phyloP scores from a whole-genome alignment of 2,329 filamentous ascomycete species.

The Lecanicillium sp. region DNA sequence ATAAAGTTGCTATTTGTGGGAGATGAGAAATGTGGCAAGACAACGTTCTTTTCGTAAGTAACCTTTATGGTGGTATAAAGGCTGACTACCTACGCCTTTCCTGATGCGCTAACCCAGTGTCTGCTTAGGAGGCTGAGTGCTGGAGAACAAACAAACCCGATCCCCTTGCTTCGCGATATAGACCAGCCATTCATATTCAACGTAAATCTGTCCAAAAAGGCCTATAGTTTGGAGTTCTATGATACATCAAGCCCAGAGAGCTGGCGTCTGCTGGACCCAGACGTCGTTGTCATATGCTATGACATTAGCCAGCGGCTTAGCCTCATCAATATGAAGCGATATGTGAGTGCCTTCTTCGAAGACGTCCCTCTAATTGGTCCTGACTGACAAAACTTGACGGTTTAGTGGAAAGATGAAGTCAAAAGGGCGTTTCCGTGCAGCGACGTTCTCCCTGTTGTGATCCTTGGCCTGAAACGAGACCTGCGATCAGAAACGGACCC shows the following conservation, averaged over 20 bases:
- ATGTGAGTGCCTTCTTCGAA: conserved; percentile 32
- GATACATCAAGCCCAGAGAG: conserved; percentile 51
- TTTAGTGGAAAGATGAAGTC: conserved; percentile 51
- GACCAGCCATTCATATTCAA: conserved; percentile 55
- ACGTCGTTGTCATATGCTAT: conserved; percentile 52
- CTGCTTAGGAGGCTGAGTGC: conserved; percentile 42
- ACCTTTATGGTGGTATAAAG: not conserved
- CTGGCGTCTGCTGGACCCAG: conserved; percentile 50
- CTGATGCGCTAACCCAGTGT: conserved; percentile 3
- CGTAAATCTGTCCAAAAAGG: conserved; percentile 29
- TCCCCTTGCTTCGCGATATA: conserved; percentile 45
- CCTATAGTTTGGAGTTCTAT: conserved; percentile 49
- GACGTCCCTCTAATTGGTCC: not conserved
- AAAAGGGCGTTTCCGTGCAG: conserved; percentile 37
- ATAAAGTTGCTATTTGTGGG: conserved; percentile 51
- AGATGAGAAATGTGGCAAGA: conserved; percentile 51
- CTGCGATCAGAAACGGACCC: conserved; percentile 48
- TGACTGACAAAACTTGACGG: too few species aligned
- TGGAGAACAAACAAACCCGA: conserved; percentile 30
- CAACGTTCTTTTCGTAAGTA: conserved; percentile 52
- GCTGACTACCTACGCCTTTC: conserved; percentile 1
- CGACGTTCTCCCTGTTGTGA: conserved; percentile 43
- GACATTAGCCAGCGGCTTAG: conserved; percentile 51
- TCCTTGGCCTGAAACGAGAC: conserved; percentile 54
- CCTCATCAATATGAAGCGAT: conserved; percentile 48